These are phyloP conservation scores for Aquilaria sinensis DNA, from an alignment of 345 rosid genomes.

Conservation along the genomic window DNA sequence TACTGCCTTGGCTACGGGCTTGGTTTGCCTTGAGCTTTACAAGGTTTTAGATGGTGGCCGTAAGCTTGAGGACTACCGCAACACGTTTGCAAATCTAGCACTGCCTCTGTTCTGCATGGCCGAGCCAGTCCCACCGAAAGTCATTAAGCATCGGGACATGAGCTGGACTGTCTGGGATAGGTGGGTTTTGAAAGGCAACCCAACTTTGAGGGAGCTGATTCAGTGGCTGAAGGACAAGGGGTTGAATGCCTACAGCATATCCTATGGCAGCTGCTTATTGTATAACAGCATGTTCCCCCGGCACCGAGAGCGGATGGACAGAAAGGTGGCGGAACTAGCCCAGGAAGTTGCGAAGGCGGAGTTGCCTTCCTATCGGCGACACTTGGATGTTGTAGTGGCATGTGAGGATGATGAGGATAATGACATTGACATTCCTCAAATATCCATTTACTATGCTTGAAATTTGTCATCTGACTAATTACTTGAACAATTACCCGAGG, in stretches of 20 bases:
- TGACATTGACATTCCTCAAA: slow-evolving; percentile 82
- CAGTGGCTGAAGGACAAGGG: slow-evolving; percentile 79
- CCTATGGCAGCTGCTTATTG: slow-evolving; percentile 81
- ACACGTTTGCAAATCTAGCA: slow-evolving; percentile 95
- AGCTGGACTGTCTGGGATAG: slow-evolving; percentile 99
- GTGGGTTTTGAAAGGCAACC: slow-evolving; percentile 71
- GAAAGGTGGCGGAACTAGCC: slow-evolving; percentile 72
- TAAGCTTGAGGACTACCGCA: slow-evolving; percentile 85
- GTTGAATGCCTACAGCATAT: slow-evolving; percentile 85
- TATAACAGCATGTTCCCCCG: slow-evolving; percentile 83
- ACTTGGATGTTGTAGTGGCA: slow-evolving; percentile 88
- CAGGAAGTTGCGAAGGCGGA: slow-evolving; percentile 83
- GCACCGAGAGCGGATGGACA: slow-evolving; percentile 81
- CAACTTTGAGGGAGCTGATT: slow-evolving; percentile 65
- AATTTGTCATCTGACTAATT: not conserved
- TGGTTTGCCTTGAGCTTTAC: slow-evolving; percentile 93
- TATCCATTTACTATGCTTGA: slow-evolving; percentile 72
- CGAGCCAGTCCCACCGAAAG: slow-evolving; percentile 94
- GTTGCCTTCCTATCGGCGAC: slow-evolving; percentile 58
- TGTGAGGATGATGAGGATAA: slow-evolving; percentile 83
- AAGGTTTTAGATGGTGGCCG: slow-evolving; percentile 78
- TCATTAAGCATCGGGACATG: slow-evolving; percentile 73
- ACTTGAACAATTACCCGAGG: no score
- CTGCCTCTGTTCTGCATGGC: slow-evolving; percentile 93
- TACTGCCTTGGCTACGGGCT: slow-evolving; percentile 97